Conservation (phyloP, 371 early-diverging fungal genomes). For the Mucor saturninus region DNA sequence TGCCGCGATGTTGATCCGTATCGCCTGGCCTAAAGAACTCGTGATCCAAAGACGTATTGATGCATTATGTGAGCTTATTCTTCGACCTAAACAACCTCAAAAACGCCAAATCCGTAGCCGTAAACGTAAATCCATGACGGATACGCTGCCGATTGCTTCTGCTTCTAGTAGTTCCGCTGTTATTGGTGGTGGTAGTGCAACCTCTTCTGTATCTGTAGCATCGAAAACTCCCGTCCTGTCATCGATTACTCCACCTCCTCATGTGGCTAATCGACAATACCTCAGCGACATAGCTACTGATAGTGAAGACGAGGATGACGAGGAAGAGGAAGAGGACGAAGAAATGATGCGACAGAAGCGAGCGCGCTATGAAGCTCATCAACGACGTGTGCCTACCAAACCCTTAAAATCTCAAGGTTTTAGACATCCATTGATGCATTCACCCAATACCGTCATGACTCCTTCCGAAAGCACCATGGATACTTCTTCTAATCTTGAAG, state of each 20-base stretch:
- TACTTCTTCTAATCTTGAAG: slow-evolving; percentile 9
- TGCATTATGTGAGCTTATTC: slow-evolving; percentile 55
- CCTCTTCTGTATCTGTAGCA: not conserved
- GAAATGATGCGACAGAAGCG: slow-evolving; percentile 11
- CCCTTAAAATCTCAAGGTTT: slow-evolving; percentile 28
- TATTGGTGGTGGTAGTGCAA: no score
- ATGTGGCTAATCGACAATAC: slow-evolving; percentile 13
- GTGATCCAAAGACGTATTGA: slow-evolving; percentile 61
- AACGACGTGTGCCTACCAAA: slow-evolving; percentile 19
- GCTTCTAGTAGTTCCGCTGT: no score
- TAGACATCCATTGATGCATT: slow-evolving; percentile 16
- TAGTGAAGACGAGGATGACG: slow-evolving; percentile 25
- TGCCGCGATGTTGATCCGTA: slow-evolving; percentile 31
- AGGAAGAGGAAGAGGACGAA: slow-evolving; percentile 15
- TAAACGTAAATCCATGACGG: slow-evolving; percentile 15
- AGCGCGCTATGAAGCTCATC: slow-evolving; percentile 16
- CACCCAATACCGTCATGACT: not conserved
- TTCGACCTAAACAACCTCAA: slow-evolving; percentile 47
- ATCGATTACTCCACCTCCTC: slow-evolving; percentile 6
- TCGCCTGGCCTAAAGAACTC: slow-evolving; percentile 61
- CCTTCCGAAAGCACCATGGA: slow-evolving; percentile 1
- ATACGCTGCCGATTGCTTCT: not conserved
- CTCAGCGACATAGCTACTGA: slow-evolving; percentile 25
- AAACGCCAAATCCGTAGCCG: slow-evolving; percentile 21
- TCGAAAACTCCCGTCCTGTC: not conserved